Percentiles rank a stretch among this genome's conserved stretches.
Evolutionary conservation across 2,329 filamentous ascomycete species (phyloP).

Genomic region (Fusarium mexicanum): DNA sequence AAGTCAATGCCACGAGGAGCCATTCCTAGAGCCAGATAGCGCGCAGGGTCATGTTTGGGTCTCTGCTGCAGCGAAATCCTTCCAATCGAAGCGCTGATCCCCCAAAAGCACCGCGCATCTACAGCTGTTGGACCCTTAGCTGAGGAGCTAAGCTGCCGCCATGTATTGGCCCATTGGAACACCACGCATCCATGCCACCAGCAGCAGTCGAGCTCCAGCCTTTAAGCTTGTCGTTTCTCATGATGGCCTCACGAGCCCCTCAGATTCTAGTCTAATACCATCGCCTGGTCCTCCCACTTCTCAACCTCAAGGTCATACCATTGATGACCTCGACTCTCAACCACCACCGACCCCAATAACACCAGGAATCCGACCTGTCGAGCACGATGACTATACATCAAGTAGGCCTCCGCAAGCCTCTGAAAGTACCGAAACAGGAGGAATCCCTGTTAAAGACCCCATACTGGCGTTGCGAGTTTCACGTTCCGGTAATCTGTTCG

Average conservation of each 20-base stretch:
- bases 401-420: conserved; percentile 38
- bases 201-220: conserved; percentile 67
- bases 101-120: conserved; percentile 32
- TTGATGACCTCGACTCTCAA: conserved; percentile 50
- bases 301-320: conserved; percentile 39
- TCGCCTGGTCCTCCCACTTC: conserved; percentile 27
- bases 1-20: conserved; percentile 38
- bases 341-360: conserved; percentile 61
- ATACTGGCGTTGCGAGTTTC: conserved; percentile 81
- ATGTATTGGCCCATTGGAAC: conserved; percentile 95
- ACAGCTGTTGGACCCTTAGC: conserved; percentile 28
- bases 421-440: conserved; percentile 39
- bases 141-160: conserved; percentile 50
- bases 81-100: conserved; percentile 21
- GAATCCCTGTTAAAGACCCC: conserved; percentile 65
- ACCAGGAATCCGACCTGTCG: conserved; percentile 67
- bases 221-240: conserved; percentile 64
- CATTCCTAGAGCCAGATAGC: conserved; percentile 20
- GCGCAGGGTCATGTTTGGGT: conserved; percentile 43
- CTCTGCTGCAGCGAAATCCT: conserved; percentile 26
- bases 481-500: conserved; percentile 83
- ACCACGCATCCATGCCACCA: conserved; percentile 83
- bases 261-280: conserved; percentile 39
- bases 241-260: conserved; percentile 63
- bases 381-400: conserved; percentile 58